Evolutionary conservation across 352 stramenopile genomes (phyloP).

Genomic region (Pythium scleroteichum): DNA sequence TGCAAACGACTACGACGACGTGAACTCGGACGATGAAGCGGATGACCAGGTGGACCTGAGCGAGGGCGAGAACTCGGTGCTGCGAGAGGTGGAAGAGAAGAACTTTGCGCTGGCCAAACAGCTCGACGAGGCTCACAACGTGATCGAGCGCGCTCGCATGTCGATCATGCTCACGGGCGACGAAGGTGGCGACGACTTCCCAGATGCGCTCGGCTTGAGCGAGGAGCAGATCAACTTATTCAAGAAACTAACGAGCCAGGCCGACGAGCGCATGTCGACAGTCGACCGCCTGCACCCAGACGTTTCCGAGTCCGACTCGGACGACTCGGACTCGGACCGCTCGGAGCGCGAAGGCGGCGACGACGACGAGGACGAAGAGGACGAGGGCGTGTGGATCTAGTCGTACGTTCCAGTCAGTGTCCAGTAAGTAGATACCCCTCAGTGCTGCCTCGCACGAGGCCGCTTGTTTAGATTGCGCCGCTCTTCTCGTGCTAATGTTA

Average conservation of each 20-base stretch:
- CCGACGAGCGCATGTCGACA: constrained; percentile 84
- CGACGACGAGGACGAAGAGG: constrained; percentile 27
- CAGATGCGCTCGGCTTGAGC: constrained; percentile 55
- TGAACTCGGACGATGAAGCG: constrained; percentile 79
- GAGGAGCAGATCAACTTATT: constrained; percentile 91
- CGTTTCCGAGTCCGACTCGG: constrained; percentile 72
- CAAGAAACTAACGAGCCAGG: constrained; percentile 89
- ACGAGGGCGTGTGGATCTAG: constrained; percentile 87
- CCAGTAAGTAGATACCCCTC: not conserved
- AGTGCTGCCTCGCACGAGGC: not conserved
- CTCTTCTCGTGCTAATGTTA: not conserved
- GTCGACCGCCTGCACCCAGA: constrained; percentile 79
- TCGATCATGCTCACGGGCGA: constrained; percentile 85
- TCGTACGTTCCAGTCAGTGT: not conserved
- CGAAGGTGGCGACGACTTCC: constrained; percentile 61
- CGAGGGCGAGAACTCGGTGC: constrained; percentile 65
- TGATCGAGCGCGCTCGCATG: constrained; percentile 83
- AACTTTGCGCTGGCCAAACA: constrained; percentile 85
- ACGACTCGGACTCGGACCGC: constrained; percentile 42
- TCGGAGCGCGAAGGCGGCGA: constrained; percentile 32
- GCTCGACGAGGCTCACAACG: constrained; percentile 79
- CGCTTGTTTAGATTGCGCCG: constrained; percentile 2
- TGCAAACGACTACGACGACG: constrained; percentile 75
- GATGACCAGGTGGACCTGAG: constrained; percentile 76
- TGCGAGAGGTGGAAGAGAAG: constrained; percentile 79